Evolutionary conservation across 257 asterid species (phyloP).

Genomic region (Solanum etuberosum): DNA sequence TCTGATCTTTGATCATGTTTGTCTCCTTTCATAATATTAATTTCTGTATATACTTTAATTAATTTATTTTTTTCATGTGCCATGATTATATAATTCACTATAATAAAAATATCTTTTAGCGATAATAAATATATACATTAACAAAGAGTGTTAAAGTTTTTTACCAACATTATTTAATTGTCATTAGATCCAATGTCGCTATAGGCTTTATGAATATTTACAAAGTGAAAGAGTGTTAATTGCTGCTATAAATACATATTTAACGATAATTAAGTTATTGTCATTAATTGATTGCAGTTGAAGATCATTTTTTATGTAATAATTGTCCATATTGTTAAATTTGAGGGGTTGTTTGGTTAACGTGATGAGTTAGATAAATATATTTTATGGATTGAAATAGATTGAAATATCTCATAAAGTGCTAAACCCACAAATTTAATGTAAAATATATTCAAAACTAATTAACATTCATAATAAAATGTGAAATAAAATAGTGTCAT

Average conservation of each 20-base stretch:
- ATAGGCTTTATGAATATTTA: too few relatives aligned
- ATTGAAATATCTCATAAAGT: background rate
- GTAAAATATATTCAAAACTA: background rate
- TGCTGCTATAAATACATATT: too few relatives aligned
- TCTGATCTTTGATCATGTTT: constrained; percentile 18
- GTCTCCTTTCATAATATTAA: constrained; percentile 15
- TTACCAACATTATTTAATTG: too few relatives aligned
- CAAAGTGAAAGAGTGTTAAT: too few relatives aligned
- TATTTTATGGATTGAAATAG: background rate
- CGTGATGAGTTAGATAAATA: background rate
- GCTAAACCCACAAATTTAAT: background rate
- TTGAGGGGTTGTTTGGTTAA: background rate
- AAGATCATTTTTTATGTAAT: too few relatives aligned
- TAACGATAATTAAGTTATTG: too few relatives aligned
- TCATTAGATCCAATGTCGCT: too few relatives aligned
- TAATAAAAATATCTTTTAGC: too few relatives aligned
- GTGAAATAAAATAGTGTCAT: background rate
- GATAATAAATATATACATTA: too few relatives aligned
- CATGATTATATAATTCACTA: background rate
- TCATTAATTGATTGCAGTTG: too few relatives aligned
- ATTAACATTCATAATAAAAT: background rate
- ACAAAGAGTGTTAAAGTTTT: too few relatives aligned
- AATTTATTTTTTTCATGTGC: background rate
- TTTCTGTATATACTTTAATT: background rate
- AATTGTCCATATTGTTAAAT: background rate